Conservation (phyloP, 176 grass and related monocot species). For the Tuctoria greenei region DNA sequence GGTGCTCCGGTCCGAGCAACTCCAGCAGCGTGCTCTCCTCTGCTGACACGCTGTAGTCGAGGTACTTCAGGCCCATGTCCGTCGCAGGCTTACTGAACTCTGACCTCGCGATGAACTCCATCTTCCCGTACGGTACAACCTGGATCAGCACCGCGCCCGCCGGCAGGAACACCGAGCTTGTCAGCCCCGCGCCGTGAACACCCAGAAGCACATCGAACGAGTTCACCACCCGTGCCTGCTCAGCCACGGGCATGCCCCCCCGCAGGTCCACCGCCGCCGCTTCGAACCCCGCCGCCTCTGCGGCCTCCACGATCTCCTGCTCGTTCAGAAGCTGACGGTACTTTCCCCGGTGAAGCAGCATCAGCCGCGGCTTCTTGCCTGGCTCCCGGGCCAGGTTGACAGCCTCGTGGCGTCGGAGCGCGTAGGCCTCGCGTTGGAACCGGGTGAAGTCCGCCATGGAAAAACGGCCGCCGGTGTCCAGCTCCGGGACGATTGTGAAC, state of each 20-base stretch:
- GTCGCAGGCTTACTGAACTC: conserved; percentile 50
- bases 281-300: conserved; percentile 63
- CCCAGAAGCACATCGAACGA: conserved; percentile 78
- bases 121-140: conserved; percentile 74
- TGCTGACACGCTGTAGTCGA: conserved; percentile 63
- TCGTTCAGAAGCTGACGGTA: conserved; percentile 52
- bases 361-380: conserved; percentile 49
- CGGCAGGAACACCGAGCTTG: conserved; percentile 78
- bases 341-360: conserved; percentile 55
- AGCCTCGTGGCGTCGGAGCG: conserved; percentile 36
- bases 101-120: conserved; percentile 53
- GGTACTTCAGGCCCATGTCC: conserved; percentile 59
- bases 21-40: conserved; percentile 73
- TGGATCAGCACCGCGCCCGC: conserved; percentile 61
- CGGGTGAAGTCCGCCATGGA: conserved; percentile 66
- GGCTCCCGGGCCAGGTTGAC: background rate
- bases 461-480: conserved; percentile 21
- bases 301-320: conserved; percentile 43
- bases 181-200: conserved; percentile 73
- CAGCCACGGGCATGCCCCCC: conserved; percentile 27
- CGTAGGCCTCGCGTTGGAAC: conserved; percentile 51
- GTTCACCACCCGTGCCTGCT: conserved; percentile 59
- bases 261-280: conserved; percentile 35
- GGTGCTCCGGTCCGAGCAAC: conserved; percentile 60
- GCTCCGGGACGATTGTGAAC: conserved; percentile 52